phyloP scores from a whole-genome alignment of 164 flowering plant species.

The Warburgia ugandensis region DNA sequence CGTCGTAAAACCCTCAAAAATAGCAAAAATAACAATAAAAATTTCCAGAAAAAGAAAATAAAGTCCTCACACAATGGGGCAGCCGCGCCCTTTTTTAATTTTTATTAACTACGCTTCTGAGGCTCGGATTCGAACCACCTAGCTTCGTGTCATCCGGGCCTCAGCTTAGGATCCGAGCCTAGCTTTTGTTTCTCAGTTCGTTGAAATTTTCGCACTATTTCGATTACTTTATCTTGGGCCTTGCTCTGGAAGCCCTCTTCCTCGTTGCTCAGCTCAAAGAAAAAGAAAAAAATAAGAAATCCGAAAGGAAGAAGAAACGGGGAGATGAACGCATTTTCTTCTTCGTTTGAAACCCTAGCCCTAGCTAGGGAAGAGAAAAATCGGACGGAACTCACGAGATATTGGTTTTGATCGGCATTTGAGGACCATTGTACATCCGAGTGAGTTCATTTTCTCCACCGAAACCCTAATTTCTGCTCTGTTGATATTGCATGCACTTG shows the following conservation, averaged over 20 bases:
- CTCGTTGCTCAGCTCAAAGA: slow-evolving; percentile 6
- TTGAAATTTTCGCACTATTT: slow-evolving; percentile 48
- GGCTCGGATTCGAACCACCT: no score
- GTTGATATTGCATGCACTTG: not conserved
- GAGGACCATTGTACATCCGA: slow-evolving; percentile 5
- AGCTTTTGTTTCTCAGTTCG: slow-evolving; percentile 27
- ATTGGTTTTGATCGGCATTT: slow-evolving; percentile 19
- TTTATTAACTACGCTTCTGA: no score
- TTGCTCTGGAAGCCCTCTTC: slow-evolving; percentile 9
- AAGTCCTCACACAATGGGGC: no score
- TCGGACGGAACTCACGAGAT: slow-evolving; percentile 8
- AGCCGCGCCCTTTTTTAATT: no score
- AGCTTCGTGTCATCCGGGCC: no score
- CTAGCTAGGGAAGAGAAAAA: not conserved
- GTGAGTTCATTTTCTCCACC: slow-evolving; percentile 3
- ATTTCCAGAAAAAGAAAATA: no score
- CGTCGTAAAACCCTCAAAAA: no score
- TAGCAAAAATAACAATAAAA: no score
- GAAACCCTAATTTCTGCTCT: no score
- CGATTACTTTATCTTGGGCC: slow-evolving; percentile 35
- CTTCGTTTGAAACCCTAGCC: slow-evolving; percentile 24
- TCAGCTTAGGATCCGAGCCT: slow-evolving; percentile 21
- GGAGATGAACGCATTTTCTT: no score
- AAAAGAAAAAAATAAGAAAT: not conserved
- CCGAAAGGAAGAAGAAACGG: no score